These are phyloP conservation scores for Kitagawia praeruptora DNA, from an alignment of 129 eudicot species.

Conservation along the genomic window DNA sequence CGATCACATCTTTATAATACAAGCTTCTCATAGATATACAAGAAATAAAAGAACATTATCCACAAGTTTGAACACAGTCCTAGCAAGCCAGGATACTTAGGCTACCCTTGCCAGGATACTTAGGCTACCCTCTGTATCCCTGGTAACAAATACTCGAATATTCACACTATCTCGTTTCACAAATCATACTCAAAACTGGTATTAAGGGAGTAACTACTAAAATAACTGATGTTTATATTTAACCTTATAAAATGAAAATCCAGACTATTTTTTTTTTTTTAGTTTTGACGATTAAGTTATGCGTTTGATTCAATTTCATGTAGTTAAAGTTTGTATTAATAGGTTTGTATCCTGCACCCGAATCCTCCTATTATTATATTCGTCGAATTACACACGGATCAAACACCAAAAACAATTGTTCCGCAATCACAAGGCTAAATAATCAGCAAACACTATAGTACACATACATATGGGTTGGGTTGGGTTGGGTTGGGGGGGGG, in stretches of 20 bases:
- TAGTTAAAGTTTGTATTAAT: not conserved
- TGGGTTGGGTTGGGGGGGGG: no score
- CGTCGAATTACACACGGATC: not conserved
- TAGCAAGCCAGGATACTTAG: not conserved
- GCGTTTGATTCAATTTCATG: not conserved
- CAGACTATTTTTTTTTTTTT: not conserved
- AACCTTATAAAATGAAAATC: not conserved
- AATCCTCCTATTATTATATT: no score
- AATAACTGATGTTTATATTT: not conserved
- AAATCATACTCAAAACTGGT: not conserved
- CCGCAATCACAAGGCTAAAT: not conserved
- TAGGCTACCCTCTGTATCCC: not conserved
- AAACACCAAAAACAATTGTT: not conserved
- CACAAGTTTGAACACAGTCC: not conserved
- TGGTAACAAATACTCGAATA: no score
- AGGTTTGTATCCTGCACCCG: not conserved
- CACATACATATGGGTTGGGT: no score
- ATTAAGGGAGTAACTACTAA: no score
- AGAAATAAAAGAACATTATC: not conserved
- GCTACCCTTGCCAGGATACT: not conserved
- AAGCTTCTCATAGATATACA: not conserved
- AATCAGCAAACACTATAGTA: not conserved
- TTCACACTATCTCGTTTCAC: not conserved
- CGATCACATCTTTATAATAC: not conserved
- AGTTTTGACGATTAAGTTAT: not conserved